Evolutionary conservation across 2,329 filamentous ascomycete species (phyloP), one percentile per base, ranked within the genome.

Genomic region (Sporothrix schenckii): DNA sequence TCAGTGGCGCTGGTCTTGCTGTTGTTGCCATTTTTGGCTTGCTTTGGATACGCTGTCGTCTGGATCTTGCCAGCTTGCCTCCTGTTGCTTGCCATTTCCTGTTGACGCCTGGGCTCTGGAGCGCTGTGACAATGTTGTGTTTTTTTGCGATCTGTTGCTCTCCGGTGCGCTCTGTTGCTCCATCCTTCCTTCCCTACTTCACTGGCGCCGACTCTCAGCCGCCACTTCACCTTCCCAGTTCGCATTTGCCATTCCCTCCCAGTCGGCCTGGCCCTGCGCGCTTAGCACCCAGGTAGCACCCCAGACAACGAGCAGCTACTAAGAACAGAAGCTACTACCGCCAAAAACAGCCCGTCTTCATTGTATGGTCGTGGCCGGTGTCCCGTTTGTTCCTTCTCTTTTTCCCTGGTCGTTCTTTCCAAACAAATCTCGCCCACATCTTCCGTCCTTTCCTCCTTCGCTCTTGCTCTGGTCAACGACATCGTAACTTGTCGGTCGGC

Each of bases 201-300:
- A 21, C 58, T 63, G 39, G 58, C 58, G 39, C 58, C 39, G n/a
- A 63, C 39, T 63, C 30, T 34, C 39, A 19, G 9, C 39, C 56
- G 44, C 21, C 65, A 39, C 50, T 24, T n/a, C 24, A 44, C 24
- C 52, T 24, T 44, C 7, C 24, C 54, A 11, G 24, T 16, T 61
- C 21, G 16, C 34, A 50, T n/a, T n/a, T 52, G 53, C 53, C 58
- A 24, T 19, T 63, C 58, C 27, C 41, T 30, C 27, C 27, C 4
- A 3, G 27, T 30, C 4, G 27, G 27, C 27, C 4, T 30, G 27
- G 54, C 53, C 65, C 53, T 67, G 70, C 71, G 71, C 71, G 71
- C 71, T 72, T 72, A 70, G 65, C 65, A 68, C 63, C 56, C 47
- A 61, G 41, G 39, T 56, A 44, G 50, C 52, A 44, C 44, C 66